Percentiles rank a stretch among this genome's conserved stretches.
phyloP scores from a whole-genome alignment of 2,329 filamentous ascomycete species.

The Teratosphaeria epicoccoides region DNA sequence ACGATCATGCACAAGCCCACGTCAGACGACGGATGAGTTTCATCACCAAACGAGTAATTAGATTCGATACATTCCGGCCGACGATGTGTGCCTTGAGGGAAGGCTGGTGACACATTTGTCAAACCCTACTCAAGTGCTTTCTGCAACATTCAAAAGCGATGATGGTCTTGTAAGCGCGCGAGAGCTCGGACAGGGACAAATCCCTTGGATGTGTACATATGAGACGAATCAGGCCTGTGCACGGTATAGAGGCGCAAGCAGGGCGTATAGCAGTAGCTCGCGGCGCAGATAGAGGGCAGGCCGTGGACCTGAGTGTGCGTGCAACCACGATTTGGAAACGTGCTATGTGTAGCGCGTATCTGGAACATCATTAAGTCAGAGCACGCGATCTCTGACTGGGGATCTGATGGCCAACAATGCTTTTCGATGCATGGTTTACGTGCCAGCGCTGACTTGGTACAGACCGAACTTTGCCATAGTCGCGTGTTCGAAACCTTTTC shows the following conservation, averaged over 20 bases:
- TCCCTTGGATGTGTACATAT: neutral
- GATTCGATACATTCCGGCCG: neutral
- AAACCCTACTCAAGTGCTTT: neutral
- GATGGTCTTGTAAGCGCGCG: neutral
- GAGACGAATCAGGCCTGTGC: neutral
- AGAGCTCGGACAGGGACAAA: neutral
- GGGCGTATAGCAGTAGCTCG: neutral
- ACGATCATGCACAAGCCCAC: conserved; percentile 97
- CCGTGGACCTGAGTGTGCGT: neutral
- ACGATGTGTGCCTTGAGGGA: neutral
- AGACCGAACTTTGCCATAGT: neutral
- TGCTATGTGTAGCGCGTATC: too few relatives aligned
- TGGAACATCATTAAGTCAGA: too few relatives aligned
- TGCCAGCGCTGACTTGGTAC: neutral
- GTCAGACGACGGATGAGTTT: conserved; percentile 28
- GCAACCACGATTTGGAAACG: neutral
- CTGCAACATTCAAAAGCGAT: neutral
- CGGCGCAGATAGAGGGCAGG: neutral
- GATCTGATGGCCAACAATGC: too few relatives aligned
- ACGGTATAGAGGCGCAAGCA: neutral
- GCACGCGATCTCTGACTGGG: too few relatives aligned
- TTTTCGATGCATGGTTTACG: neutral
- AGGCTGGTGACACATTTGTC: neutral
- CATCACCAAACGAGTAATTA: neutral
- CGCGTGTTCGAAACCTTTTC: neutral